Conservation (phyloP, 192 early-diverging fungal species). For the Globomyces pollinis-pini region DNA sequence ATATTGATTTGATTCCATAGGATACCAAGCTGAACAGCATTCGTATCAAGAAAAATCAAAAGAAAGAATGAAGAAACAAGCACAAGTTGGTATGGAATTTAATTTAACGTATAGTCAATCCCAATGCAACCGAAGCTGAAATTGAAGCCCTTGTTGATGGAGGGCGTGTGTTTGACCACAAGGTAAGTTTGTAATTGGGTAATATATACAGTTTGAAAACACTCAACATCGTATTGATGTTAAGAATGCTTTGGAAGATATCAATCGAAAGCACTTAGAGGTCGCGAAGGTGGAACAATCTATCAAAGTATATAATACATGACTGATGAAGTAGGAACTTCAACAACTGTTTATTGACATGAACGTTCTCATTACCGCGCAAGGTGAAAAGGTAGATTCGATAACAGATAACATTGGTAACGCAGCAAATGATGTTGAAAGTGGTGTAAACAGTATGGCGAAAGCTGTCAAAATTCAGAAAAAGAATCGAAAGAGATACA, state of each 20-base stretch:
- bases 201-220: too few relatives aligned
- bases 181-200: too few relatives aligned
- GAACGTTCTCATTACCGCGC: conserved; percentile 56
- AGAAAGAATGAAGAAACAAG: conserved; percentile 57
- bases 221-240: conserved; percentile 50
- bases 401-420: conserved; percentile 45
- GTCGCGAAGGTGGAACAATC: conserved; percentile 69
- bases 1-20: too few relatives aligned
- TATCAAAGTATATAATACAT: conserved; percentile 44
- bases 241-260: conserved; percentile 54
- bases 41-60: conserved; percentile 61
- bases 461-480: conserved; percentile 1
- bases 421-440: conserved; percentile 37
- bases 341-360: conserved; percentile 70
- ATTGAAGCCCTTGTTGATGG: conserved; percentile 51
- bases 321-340: conserved; percentile 41
- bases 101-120: background rate
- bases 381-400: conserved; percentile 47
- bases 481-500: conserved; percentile 4
- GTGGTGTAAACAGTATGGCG: conserved; percentile 26
- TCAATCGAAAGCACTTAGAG: conserved; percentile 62
- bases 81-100: conserved; percentile 51
- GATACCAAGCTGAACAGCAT: conserved; percentile 55
- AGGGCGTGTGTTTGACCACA: conserved; percentile 59
- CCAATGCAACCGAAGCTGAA: conserved; percentile 60